Conservation (phyloP, 2,329 filamentous ascomycete genomes). For the Diaporthe ampelina region DNA sequence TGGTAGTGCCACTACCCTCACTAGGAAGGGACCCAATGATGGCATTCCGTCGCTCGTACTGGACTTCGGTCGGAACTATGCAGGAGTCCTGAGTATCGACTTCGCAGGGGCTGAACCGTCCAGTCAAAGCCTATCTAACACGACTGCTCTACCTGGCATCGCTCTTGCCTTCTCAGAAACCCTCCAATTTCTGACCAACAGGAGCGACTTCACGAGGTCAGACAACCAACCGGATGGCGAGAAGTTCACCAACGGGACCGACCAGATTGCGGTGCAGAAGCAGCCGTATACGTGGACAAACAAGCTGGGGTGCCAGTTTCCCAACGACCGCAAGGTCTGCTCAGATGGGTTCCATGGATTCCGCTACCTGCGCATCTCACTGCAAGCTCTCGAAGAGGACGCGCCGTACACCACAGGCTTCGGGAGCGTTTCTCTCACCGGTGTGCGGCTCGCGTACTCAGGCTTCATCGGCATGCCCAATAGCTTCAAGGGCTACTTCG, state of each 20-base stretch:
- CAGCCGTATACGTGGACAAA: slow-evolving; percentile 60
- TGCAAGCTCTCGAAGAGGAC: slow-evolving; percentile 60
- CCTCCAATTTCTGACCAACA: slow-evolving; percentile 57
- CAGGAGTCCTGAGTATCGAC: slow-evolving; percentile 57
- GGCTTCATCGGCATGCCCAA: slow-evolving; percentile 62
- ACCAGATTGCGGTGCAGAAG: slow-evolving; percentile 62
- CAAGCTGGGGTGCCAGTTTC: slow-evolving; percentile 57
- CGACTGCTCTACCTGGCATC: slow-evolving; percentile 54
- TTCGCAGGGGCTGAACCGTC: slow-evolving; percentile 54
- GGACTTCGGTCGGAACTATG: slow-evolving; percentile 65
- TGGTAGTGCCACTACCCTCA: slow-evolving; percentile 51
- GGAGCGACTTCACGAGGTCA: slow-evolving; percentile 64
- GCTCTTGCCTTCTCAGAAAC: slow-evolving; percentile 64
- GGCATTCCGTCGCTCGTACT: slow-evolving; percentile 57
- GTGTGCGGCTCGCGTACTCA: slow-evolving; percentile 58
- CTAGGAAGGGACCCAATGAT: slow-evolving; percentile 41
- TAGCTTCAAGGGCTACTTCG: slow-evolving; percentile 65
- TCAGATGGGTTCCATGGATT: slow-evolving; percentile 67
- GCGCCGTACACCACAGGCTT: slow-evolving; percentile 58
- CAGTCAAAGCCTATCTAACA: slow-evolving; percentile 42
- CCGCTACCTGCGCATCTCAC: slow-evolving; percentile 63
- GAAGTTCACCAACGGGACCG: slow-evolving; percentile 59
- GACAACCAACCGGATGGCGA: slow-evolving; percentile 54
- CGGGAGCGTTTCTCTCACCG: slow-evolving; percentile 59
- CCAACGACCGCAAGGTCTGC: slow-evolving; percentile 58